A percentile compares a stretch with the other conserved stretches of the same genome.
Conservation (phyloP, 768 basidiomycete genomes). For the Boletus edulis region DNA sequence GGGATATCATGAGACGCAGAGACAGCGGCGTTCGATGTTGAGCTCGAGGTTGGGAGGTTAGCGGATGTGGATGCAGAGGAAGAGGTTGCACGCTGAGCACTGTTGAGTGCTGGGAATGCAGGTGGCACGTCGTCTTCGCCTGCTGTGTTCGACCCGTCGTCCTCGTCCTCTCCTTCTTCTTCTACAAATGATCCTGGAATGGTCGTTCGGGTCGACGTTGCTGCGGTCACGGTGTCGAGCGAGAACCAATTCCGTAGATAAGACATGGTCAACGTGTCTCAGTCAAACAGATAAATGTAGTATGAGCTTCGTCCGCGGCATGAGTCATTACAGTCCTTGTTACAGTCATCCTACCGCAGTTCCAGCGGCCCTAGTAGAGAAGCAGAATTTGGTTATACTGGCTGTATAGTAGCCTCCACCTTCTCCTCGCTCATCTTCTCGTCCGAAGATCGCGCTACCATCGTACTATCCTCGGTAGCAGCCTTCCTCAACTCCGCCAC, state of each 20-base stretch:
- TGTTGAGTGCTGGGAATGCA: slow-evolving; percentile 68
- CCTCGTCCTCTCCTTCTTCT: slow-evolving; percentile 27
- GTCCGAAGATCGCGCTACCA: not conserved
- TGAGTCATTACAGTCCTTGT: not conserved
- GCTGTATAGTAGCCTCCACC: too few relatives aligned
- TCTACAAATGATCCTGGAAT: slow-evolving; percentile 24
- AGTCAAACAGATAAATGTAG: too few relatives aligned
- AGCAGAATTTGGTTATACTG: too few relatives aligned
- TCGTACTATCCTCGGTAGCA: not conserved
- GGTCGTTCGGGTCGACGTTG: not conserved
- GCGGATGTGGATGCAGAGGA: not conserved
- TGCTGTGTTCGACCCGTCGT: slow-evolving; percentile 39
- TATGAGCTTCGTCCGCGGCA: too few relatives aligned
- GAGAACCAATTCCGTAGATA: slow-evolving; percentile 61
- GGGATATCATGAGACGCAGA: slow-evolving; percentile 11
- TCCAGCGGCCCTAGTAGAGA: too few relatives aligned
- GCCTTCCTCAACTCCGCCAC: slow-evolving; percentile 26
- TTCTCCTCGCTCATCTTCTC: not conserved
- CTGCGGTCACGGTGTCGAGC: slow-evolving; percentile 30
- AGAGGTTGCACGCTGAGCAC: slow-evolving; percentile 60
- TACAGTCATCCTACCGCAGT: too few relatives aligned
- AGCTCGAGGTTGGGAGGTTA: too few relatives aligned
- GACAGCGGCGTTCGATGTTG: too few relatives aligned
- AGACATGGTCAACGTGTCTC: slow-evolving; percentile 28
- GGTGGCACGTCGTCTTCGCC: slow-evolving; percentile 61